phyloP scores from a whole-genome alignment of 148 eudicot species.

The Euryodendron excelsum region DNA sequence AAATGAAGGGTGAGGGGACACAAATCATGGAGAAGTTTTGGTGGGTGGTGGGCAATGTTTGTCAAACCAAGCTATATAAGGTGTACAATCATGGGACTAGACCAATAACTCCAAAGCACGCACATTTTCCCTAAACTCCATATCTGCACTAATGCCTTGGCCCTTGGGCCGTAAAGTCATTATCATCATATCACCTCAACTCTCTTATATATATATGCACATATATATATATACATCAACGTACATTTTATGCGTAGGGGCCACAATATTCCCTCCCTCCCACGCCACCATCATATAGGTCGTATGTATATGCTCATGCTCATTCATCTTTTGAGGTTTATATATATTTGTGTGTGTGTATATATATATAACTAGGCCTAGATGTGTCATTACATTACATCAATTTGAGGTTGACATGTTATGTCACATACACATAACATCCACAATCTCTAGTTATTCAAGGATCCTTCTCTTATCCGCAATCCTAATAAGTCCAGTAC shows the following conservation, averaged over 20 bases:
- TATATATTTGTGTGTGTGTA: no score
- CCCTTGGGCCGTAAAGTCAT: no score
- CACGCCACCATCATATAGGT: no score
- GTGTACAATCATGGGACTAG: slow-evolving; percentile 3
- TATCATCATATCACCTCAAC: background rate
- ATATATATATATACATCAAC: no score
- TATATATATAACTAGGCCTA: no score
- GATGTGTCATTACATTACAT: no score
- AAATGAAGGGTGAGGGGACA: background rate
- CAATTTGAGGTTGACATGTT: background rate
- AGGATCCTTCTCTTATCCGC: background rate
- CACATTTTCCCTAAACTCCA: background rate
- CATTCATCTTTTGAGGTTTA: no score
- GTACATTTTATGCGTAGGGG: background rate
- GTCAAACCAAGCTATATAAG: background rate
- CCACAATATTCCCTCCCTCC: background rate
- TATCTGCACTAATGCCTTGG: background rate
- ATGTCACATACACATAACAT: background rate
- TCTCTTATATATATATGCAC: background rate
- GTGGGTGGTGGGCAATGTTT: slow-evolving; percentile 3
- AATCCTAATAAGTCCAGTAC: background rate
- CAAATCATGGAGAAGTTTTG: background rate
- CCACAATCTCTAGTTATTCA: background rate
- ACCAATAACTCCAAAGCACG: background rate
- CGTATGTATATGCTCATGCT: no score